Evolutionary conservation across 257 asterid genomes (phyloP).

Genomic region (Nicotiana otophora): DNA sequence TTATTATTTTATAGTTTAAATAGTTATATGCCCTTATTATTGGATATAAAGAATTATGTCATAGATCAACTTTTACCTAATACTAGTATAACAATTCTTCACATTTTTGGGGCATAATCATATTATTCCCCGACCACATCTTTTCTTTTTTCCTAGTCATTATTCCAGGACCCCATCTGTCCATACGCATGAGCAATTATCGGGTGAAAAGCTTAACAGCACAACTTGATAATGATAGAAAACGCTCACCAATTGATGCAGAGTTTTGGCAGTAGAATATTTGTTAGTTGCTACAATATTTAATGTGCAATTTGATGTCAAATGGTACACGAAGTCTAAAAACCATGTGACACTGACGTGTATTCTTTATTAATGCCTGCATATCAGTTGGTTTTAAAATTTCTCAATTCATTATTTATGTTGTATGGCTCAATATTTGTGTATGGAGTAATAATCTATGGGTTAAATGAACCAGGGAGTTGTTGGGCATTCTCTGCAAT

Average conservation of each 20-base stretch:
- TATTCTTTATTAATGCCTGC: background rate
- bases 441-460: background rate
- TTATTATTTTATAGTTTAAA: too few species aligned
- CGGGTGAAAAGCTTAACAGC: background rate
- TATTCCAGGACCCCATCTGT: background rate
- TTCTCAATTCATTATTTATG: background rate
- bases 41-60: too few species aligned
- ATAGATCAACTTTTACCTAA: too few species aligned
- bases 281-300: too few species aligned
- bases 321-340: background rate
- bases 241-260: background rate
- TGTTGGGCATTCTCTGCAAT: conserved; percentile 71
- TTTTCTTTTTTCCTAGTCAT: background rate
- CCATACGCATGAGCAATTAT: background rate
- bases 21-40: too few species aligned
- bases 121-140: too few species aligned
- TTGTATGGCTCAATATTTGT: background rate
- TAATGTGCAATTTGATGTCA: background rate
- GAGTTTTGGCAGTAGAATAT: background rate
- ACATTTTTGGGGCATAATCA: too few species aligned
- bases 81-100: too few species aligned
- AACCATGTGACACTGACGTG: background rate
- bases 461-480: conserved; percentile 38
- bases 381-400: too few species aligned
- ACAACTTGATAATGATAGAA: background rate